Evolutionary conservation across 2,329 filamentous ascomycete species (phyloP).

Genomic region (Zymoseptoria passerinii): DNA sequence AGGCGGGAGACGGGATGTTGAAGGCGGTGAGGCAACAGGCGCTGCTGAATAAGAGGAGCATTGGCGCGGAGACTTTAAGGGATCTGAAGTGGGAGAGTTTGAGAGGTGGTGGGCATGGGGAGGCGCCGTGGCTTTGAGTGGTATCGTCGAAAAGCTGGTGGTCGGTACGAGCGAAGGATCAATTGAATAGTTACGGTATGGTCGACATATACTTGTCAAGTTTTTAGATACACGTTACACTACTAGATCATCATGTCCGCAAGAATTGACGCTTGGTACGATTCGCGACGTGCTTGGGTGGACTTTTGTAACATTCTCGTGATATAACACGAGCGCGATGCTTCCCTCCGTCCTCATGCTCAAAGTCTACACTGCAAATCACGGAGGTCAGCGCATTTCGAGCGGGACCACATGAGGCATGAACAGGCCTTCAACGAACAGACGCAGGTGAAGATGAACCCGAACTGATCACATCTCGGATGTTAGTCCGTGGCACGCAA

Average conservation of each 20-base stretch:
- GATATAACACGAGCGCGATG: no score
- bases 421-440: no score
- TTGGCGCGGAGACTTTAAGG: constrained; percentile 34
- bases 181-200: no score
- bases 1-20: constrained; percentile 19
- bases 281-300: no score
- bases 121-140: constrained; percentile 22
- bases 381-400: no score
- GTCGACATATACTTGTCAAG: no score
- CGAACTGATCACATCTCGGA: neutral
- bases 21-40: constrained; percentile 28
- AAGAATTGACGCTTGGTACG: no score
- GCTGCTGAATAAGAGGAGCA: constrained; percentile 33
- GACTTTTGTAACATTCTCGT: no score
- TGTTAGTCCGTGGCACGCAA: neutral
- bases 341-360: no score
- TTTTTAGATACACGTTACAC: no score
- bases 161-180: neutral
- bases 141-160: neutral
- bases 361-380: no score
- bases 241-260: no score
- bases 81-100: constrained; percentile 28
- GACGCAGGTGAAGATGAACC: neutral
- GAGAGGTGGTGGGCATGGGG: constrained; percentile 7
- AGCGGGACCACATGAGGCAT: neutral